Percentiles rank a stretch among this genome's conserved stretches.
Conservation (phyloP, 345 rosid genomes). For the Sonneratia caseolaris region DNA sequence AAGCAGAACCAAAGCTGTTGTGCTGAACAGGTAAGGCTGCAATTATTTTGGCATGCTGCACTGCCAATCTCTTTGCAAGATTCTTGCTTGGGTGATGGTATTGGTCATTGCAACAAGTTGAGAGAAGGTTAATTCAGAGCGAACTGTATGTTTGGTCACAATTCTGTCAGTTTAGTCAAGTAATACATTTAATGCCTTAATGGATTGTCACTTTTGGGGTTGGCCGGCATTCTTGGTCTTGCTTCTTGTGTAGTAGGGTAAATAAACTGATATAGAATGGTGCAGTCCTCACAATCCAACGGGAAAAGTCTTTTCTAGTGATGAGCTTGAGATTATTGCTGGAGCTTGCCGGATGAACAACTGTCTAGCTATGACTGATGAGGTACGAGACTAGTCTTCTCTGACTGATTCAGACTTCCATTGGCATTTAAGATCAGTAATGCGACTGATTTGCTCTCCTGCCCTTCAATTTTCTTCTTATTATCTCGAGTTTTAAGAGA, state of each 20-base stretch:
- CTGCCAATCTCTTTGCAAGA: neutral
- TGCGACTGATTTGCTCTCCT: neutral
- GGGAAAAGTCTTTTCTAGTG: conserved; percentile 51
- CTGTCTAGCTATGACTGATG: conserved; percentile 52
- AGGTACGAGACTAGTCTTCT: conserved; percentile 26
- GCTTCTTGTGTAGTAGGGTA: neutral
- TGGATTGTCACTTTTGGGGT: neutral
- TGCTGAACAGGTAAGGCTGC: conserved; percentile 40
- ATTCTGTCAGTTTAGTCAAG: neutral
- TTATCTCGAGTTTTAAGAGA: neutral
- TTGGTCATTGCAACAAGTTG: conserved; percentile 3
- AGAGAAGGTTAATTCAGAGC: neutral
- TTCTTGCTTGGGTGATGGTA: neutral
- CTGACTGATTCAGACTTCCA: neutral
- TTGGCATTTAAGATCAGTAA: neutral
- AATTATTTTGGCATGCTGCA: neutral
- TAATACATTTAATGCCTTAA: neutral
- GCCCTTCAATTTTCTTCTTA: neutral
- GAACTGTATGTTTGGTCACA: neutral
- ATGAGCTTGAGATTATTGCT: conserved; percentile 46
- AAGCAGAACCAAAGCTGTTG: conserved; percentile 35
- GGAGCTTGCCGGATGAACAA: conserved; percentile 38
- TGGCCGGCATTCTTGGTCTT: neutral
- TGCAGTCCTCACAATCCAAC: conserved; percentile 62
- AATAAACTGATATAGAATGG: conserved; percentile 7